A percentile compares a stretch with the other conserved stretches of the same genome.
phyloP scores from a whole-genome alignment of 2,329 filamentous ascomycete genomes.

The Hypomyces perniciosus region DNA sequence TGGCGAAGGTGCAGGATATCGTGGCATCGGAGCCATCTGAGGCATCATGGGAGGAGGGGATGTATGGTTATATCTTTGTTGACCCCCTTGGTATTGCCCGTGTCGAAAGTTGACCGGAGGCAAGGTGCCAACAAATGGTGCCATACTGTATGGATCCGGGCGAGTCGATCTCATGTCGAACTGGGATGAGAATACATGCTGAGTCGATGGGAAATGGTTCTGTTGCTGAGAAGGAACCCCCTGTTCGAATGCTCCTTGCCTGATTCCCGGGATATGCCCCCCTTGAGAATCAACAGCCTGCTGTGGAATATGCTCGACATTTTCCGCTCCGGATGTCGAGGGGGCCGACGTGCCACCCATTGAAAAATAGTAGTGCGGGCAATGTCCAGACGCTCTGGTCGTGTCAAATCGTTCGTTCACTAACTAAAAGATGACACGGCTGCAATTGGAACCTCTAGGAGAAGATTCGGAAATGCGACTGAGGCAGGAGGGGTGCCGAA shows the following conservation, averaged over 20 bases:
- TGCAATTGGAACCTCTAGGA: not conserved
- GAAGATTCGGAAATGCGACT: no score
- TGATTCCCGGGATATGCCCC: not conserved
- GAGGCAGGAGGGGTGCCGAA: not conserved
- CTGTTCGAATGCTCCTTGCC: not conserved
- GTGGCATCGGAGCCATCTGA: conserved; percentile 33
- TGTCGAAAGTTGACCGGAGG: conserved; percentile 36
- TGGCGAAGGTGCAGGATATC: conserved; percentile 32
- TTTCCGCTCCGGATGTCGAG: conserved; percentile 15
- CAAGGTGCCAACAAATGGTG: conserved; percentile 37
- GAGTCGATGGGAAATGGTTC: conserved; percentile 17
- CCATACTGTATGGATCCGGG: conserved; percentile 42
- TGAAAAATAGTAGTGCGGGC: conserved; percentile 11
- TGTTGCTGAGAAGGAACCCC: not conserved
- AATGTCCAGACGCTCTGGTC: not conserved
- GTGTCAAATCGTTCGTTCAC: not conserved
- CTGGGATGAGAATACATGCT: conserved; percentile 37
- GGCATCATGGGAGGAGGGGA: conserved; percentile 34
- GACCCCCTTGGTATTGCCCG: conserved; percentile 30
- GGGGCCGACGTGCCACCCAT: conserved; percentile 31
- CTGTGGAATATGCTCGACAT: conserved; percentile 15
- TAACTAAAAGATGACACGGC: not conserved
- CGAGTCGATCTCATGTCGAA: conserved; percentile 35
- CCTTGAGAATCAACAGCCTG: conserved; percentile 1
- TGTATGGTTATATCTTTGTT: conserved; percentile 29